phyloP scores from a whole-genome alignment of 805 yeast genomes.

The Pichia scutulata region DNA sequence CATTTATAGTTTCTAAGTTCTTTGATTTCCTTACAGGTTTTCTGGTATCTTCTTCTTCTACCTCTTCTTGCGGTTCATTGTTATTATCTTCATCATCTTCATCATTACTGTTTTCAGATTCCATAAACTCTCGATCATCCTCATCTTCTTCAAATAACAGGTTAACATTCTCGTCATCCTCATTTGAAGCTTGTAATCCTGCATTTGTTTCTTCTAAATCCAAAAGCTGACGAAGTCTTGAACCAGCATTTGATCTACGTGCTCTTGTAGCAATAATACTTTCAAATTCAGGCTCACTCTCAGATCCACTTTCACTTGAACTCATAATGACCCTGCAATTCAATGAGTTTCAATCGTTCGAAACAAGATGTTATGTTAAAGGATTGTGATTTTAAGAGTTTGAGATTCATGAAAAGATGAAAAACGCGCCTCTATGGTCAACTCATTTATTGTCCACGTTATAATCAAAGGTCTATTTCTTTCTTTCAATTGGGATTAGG shows the following conservation, averaged over 20 bases:
- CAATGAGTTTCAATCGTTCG: neutral
- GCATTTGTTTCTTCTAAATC: constrained; percentile 50
- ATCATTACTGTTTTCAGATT: constrained; percentile 23
- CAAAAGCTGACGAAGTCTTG: constrained; percentile 63
- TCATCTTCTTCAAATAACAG: constrained; percentile 60
- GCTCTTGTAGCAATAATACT: constrained; percentile 67
- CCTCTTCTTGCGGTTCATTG: constrained; percentile 21
- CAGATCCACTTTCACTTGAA: constrained; percentile 13
- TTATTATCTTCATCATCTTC: constrained; percentile 26
- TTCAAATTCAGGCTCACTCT: constrained; percentile 33
- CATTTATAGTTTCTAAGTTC: neutral
- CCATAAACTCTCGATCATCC: constrained; percentile 42
- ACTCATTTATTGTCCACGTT: no score
- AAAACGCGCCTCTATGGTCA: neutral
- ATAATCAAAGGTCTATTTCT: neutral
- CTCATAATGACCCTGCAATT: constrained; percentile 1
- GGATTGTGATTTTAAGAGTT: neutral
- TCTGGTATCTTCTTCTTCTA: constrained; percentile 17
- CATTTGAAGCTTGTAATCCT: constrained; percentile 26
- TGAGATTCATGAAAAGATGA: neutral
- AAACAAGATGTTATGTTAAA: neutral
- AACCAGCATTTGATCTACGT: constrained; percentile 86
- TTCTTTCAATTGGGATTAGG: neutral
- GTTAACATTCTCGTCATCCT: constrained; percentile 73
- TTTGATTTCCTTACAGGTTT: constrained; percentile 8